Percentiles rank a stretch among this genome's conserved stretches.
These are phyloP conservation scores for Elsinoe arachidis DNA, from an alignment of 2,329 filamentous ascomycete species.

Conservation along the genomic window DNA sequence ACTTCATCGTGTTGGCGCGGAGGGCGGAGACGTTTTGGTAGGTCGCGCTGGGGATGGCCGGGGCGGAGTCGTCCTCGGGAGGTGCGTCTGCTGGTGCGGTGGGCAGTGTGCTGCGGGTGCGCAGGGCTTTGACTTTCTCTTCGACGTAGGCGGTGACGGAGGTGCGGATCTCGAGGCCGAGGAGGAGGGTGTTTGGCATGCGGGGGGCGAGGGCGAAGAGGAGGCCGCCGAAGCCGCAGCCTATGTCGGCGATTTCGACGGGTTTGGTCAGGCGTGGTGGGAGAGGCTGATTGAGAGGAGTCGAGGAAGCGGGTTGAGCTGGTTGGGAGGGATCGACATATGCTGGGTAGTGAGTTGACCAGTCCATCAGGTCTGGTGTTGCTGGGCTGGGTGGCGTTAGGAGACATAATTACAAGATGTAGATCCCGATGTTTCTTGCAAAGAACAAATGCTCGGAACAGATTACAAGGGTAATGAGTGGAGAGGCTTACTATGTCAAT, in stretches of 20 bases:
- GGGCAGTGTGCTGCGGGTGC: conserved; percentile 28
- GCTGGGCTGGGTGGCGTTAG: conserved; percentile 52
- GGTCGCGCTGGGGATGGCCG: conserved; percentile 19
- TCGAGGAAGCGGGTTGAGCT: neutral
- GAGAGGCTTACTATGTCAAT: conserved; percentile 65
- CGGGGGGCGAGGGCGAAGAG: conserved; percentile 75
- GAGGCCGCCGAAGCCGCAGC: conserved; percentile 90
- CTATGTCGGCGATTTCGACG: conserved; percentile 91
- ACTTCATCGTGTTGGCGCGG: conserved; percentile 96
- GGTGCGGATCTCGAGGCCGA: conserved; percentile 90
- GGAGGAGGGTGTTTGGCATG: conserved; percentile 70
- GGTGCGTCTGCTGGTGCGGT: conserved; percentile 8
- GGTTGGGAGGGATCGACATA: conserved; percentile 41
- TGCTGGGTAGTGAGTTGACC: conserved; percentile 73
- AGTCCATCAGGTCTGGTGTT: conserved; percentile 79
- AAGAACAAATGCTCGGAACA: neutral
- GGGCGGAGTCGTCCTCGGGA: neutral
- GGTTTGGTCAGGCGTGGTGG: conserved; percentile 47
- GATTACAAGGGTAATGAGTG: neutral
- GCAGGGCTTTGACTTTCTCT: conserved; percentile 74
- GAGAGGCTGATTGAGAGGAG: conserved; percentile 8
- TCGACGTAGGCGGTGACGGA: conserved; percentile 87
- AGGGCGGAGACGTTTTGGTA: conserved; percentile 88
- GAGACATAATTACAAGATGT: neutral
- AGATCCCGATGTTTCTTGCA: conserved; percentile 14